Base-by-base conservation (phyloP, 2,329 filamentous ascomycete genomes). In the Fusarium chaquense region DNA sequence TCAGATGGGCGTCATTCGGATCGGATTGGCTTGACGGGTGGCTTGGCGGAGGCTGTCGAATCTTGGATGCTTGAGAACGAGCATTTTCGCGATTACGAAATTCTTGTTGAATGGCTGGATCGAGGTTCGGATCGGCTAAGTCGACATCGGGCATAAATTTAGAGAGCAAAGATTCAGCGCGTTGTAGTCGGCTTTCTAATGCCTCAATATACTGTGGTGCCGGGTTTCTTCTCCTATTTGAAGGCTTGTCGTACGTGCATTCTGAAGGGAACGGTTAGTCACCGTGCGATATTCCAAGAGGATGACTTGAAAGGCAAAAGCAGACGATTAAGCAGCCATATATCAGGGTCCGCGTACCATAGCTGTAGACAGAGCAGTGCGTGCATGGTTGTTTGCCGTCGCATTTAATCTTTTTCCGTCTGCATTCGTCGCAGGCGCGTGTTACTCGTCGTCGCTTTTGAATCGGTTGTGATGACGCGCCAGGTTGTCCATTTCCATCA, bases 291-390 rank as follows among this genome's bases (percentile, higher is more conserved):
- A 58, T 33, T 33, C 36, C 43, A 44, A 24, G 43, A 35, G 26
- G 15, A 53, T 24, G 35, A 33, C 58, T 58, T n/a, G 32, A n/a
- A 52, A 43, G 35, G 38, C 15, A n/a, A 57, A 28, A 49, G 30
- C 30, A 43, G 38, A 44, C 44, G 40, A 52, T 57, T 60, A 46
- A 56, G 36, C n/a, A 49, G 35, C 36, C 36, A 52, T 53, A 30
- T 30, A 53, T n/a, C 35, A 44, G n/a, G 36, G n/a, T 13, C 33
- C 35, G 45, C 67, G 77, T 86, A 98, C 96, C 95, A 84, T 99
- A 99, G 78, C 94, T 98, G 81, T 99, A 99, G 51, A 98, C 94
- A 13, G 94, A 97, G 80, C 96, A 99, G 80, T 98, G 96, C 0
- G 94, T 98, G 81, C 93, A 96, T 12, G 93, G 93, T 78, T 94